phyloP scores from a whole-genome alignment of 78 protist species.

The Protostelium mycophagum region DNA sequence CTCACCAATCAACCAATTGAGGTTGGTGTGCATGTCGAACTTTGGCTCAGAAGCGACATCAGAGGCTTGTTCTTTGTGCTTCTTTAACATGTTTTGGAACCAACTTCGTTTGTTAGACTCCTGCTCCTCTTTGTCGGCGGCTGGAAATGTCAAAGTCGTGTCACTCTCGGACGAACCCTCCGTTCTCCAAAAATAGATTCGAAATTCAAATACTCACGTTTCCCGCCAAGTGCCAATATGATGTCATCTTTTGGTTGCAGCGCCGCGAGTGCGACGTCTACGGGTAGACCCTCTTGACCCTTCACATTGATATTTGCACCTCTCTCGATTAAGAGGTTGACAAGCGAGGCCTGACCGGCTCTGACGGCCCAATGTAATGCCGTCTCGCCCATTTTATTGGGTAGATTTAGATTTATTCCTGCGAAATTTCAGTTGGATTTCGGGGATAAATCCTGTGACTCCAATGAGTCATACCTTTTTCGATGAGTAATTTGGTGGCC shows the following conservation, averaged over 20 bases:
- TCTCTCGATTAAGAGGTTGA: neutral
- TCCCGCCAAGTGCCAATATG: neutral
- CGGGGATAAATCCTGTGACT: too few species aligned
- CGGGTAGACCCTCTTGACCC: neutral
- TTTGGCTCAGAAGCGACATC: neutral
- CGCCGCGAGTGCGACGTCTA: neutral
- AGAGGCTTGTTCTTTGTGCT: neutral
- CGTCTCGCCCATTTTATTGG: constrained; percentile 67
- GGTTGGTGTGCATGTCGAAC: neutral
- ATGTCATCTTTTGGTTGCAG: neutral
- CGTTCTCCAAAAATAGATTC: too few species aligned
- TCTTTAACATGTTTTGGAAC: neutral
- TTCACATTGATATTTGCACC: neutral
- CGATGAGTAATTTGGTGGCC: neutral
- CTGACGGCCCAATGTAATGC: constrained; percentile 58
- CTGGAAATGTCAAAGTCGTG: neutral
- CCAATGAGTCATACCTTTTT: too few species aligned
- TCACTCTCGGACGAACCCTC: too few species aligned
- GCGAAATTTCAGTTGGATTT: too few species aligned
- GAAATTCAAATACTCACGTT: neutral
- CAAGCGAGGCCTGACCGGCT: neutral
- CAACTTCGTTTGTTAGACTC: neutral
- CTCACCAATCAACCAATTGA: neutral
- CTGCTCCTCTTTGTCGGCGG: neutral
- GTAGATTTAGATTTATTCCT: constrained; percentile 51